Evolutionary conservation across 129 eudicot genomes (phyloP).

Genomic region (Flaveria sonorensis): DNA sequence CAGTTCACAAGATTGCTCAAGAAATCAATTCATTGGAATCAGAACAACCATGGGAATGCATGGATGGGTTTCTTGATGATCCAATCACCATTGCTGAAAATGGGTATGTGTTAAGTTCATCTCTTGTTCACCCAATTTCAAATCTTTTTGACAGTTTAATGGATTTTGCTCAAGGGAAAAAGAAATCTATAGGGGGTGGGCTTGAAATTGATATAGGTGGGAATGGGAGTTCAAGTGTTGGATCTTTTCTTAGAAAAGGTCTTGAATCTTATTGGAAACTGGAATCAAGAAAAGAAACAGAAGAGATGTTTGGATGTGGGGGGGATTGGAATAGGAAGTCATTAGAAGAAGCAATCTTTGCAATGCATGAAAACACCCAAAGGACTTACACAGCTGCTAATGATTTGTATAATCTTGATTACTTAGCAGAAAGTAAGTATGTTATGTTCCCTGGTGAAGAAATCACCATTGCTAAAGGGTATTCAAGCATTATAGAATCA

Average conservation of each 20-base stretch:
- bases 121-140: slow-evolving; percentile 61
- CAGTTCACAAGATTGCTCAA: slow-evolving; percentile 74
- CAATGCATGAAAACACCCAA: slow-evolving; percentile 75
- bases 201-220: slow-evolving; percentile 27
- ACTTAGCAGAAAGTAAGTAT: slow-evolving; percentile 73
- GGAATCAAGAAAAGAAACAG: slow-evolving; percentile 29
- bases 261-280: slow-evolving; percentile 48
- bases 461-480: slow-evolving; percentile 84
- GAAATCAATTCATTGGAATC: slow-evolving; percentile 56
- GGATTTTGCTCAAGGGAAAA: slow-evolving; percentile 58
- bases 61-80: slow-evolving; percentile 67
- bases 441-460: slow-evolving; percentile 87
- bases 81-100: slow-evolving; percentile 70
- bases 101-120: slow-evolving; percentile 51
- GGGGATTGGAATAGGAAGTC: slow-evolving; percentile 55
- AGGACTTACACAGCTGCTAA: slow-evolving; percentile 83
- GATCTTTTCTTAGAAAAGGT: slow-evolving; percentile 55
- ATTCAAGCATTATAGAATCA: slow-evolving; percentile 63
- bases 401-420: slow-evolving; percentile 67
- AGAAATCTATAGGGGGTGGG: slow-evolving; percentile 28
- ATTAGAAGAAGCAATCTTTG: slow-evolving; percentile 65
- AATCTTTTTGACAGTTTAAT: slow-evolving; percentile 54
- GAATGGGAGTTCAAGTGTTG: slow-evolving; percentile 45
- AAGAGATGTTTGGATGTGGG: slow-evolving; percentile 35
- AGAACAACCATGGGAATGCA: slow-evolving; percentile 85